phyloP scores from a whole-genome alignment of 176 grass and related monocot genomes.

The Raddia distichophylla region DNA sequence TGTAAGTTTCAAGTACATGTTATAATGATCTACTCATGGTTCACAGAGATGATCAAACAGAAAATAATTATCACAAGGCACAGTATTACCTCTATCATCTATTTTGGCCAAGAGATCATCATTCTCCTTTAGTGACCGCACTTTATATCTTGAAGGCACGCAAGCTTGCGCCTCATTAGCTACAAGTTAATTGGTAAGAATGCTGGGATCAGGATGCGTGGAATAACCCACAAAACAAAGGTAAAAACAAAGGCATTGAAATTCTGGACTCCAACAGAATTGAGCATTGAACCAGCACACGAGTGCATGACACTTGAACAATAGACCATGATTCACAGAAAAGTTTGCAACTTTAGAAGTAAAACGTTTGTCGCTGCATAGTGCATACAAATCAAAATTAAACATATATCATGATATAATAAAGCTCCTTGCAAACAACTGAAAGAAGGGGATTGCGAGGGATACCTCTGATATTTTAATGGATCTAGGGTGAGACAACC shows the following conservation, averaged over 20 bases:
- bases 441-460: background rate
- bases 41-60: background rate
- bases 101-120: slow-evolving; percentile 71
- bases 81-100: slow-evolving; percentile 57
- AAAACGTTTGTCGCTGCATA: background rate
- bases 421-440: background rate
- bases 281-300: background rate
- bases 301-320: background rate
- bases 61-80: slow-evolving; percentile 19
- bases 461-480: background rate
- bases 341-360: background rate
- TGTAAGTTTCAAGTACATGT: background rate
- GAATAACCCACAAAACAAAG: slow-evolving; percentile 26
- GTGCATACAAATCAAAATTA: background rate
- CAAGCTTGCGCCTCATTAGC: slow-evolving; percentile 66
- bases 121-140: slow-evolving; percentile 55
- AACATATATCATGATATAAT: background rate
- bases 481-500: background rate
- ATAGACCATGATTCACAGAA: background rate
- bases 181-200: slow-evolving; percentile 37
- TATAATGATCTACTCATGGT: background rate
- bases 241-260: background rate
- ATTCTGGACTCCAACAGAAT: slow-evolving; percentile 11
- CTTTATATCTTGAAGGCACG: slow-evolving; percentile 62
- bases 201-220: background rate